These are phyloP conservation scores for Anacardium occidentale DNA, from an alignment of 345 rosid species.

Conservation along the genomic window DNA sequence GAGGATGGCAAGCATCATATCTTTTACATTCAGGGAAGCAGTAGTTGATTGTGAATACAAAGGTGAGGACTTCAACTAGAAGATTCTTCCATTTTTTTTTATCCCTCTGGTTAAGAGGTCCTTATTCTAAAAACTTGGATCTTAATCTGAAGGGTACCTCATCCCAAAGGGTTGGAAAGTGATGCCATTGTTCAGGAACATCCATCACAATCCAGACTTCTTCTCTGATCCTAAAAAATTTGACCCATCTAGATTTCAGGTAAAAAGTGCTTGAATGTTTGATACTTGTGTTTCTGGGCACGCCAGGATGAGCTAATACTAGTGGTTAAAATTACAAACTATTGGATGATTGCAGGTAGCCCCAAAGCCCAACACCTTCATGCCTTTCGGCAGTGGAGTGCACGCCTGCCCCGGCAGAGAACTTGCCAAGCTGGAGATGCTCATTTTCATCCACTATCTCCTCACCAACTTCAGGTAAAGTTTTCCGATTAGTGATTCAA, in stretches of 20 bases:
- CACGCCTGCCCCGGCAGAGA: slow-evolving; percentile 95
- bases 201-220: slow-evolving; percentile 76
- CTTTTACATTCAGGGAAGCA: slow-evolving; percentile 92
- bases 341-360: slow-evolving; percentile 40
- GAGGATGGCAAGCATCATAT: slow-evolving; percentile 91
- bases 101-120: not conserved
- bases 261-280: slow-evolving; percentile 7
- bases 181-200: slow-evolving; percentile 94
- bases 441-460: slow-evolving; percentile 74
- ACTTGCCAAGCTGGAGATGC: slow-evolving; percentile 86
- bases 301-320: not conserved
- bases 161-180: slow-evolving; percentile 99
- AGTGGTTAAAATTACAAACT: not conserved
- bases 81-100: not conserved
- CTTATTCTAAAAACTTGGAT: not conserved
- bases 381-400: slow-evolving; percentile 95
- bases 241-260: slow-evolving; percentile 92
- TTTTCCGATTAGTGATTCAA: too few species aligned
- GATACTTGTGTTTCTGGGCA: not conserved
- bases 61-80: slow-evolving; percentile 40
- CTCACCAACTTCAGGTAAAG: slow-evolving; percentile 60
- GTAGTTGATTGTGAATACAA: slow-evolving; percentile 79
- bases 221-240: slow-evolving; percentile 73
- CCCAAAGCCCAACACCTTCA: slow-evolving; percentile 74
- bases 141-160: slow-evolving; percentile 52